A percentile compares a stretch with the other conserved stretches of the same genome.
phyloP scores from a whole-genome alignment of 148 eudicot species.

The Nepenthes gracilis region DNA sequence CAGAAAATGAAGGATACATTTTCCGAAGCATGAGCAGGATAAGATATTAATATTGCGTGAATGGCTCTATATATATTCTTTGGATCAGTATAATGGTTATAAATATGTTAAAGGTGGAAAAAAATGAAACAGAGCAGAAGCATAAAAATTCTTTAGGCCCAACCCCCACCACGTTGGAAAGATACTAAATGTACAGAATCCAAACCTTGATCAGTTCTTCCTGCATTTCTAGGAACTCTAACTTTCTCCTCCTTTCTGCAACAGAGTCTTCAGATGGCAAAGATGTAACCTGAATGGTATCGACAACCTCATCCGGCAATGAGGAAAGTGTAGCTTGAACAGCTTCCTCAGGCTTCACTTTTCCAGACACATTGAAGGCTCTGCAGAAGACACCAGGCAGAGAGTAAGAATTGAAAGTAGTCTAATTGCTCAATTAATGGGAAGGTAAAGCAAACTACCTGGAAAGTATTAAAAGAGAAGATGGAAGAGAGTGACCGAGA shows the following conservation, averaged over 20 bases:
- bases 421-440: not conserved
- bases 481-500: conserved; percentile 65
- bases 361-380: conserved; percentile 70
- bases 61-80: no score
- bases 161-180: not conserved
- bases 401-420: not conserved
- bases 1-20: no score
- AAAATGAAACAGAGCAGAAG: not conserved
- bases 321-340: conserved; percentile 64
- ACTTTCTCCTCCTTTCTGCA: conserved; percentile 74
- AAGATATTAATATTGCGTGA: no score
- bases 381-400: conserved; percentile 18
- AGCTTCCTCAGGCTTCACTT: conserved; percentile 63
- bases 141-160: not conserved
- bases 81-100: no score
- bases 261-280: conserved; percentile 69
- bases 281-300: conserved; percentile 53
- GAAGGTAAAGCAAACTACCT: conserved; percentile 22
- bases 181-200: not conserved
- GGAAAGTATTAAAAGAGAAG: conserved; percentile 72
- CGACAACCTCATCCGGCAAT: conserved; percentile 80
- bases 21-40: no score
- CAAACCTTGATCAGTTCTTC: conserved; percentile 72
- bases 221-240: conserved; percentile 78
- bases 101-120: no score